phyloP scores from a whole-genome alignment of 495 filamentous ascomycete species.

The Lichina pygmaea region DNA sequence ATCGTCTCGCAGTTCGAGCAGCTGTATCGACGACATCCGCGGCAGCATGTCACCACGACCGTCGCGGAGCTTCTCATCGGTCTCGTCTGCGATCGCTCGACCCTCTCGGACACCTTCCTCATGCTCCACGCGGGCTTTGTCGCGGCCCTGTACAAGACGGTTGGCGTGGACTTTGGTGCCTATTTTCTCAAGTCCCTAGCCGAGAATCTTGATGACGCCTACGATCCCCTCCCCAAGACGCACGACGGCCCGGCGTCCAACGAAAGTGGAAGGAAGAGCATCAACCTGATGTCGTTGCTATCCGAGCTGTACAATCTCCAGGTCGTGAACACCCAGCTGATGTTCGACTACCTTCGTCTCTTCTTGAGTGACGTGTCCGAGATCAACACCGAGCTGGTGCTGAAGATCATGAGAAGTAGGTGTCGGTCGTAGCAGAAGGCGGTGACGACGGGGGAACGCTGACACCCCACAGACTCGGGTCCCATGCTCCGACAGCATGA shows the following conservation, averaged over 20 bases:
- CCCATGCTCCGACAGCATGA: slow-evolving; percentile 74
- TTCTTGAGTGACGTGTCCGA: slow-evolving; percentile 57
- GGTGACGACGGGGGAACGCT: not conserved
- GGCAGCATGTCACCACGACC: slow-evolving; percentile 60
- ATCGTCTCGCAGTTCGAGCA: slow-evolving; percentile 60
- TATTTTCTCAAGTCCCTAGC: slow-evolving; percentile 55
- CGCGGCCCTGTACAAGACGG: slow-evolving; percentile 58
- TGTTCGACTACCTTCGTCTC: slow-evolving; percentile 71
- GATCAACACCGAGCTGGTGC: slow-evolving; percentile 69
- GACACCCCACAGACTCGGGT: slow-evolving; percentile 24
- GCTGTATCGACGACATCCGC: slow-evolving; percentile 53
- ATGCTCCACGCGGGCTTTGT: slow-evolving; percentile 80
- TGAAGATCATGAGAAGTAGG: slow-evolving; percentile 54
- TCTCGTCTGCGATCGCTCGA: slow-evolving; percentile 48
- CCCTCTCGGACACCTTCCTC: slow-evolving; percentile 61
- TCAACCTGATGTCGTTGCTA: slow-evolving; percentile 65
- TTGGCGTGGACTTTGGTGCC: slow-evolving; percentile 71
- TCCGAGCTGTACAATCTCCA: slow-evolving; percentile 80
- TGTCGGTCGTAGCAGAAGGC: not conserved
- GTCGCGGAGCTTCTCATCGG: slow-evolving; percentile 46
- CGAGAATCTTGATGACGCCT: slow-evolving; percentile 33
- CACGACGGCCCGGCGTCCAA: slow-evolving; percentile 16
- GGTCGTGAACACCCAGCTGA: slow-evolving; percentile 48
- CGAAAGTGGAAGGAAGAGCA: slow-evolving; percentile 30
- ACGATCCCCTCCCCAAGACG: slow-evolving; percentile 13